Evolutionary conservation across 352 stramenopile genomes (phyloP), one percentile per base, ranked within the genome.

Genomic region (Phytophthora pistaciae): DNA sequence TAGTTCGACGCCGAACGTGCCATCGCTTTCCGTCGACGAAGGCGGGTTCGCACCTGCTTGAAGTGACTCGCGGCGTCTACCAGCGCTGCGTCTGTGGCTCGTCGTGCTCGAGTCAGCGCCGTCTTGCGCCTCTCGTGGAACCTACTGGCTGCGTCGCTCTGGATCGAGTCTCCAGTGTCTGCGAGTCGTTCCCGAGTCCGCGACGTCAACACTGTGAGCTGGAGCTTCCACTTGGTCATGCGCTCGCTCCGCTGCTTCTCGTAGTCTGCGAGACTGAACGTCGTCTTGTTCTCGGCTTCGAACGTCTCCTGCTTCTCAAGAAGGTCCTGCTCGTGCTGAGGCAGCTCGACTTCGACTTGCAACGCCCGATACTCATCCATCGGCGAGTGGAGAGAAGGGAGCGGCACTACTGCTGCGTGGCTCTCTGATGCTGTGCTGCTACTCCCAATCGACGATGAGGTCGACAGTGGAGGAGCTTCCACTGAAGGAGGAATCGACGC

Each of bases 1-100:
- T 65, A 75, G 66, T 62, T 63, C 16, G 31, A 66, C 33, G 55
- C 20, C 23, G 50, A 48, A 18, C 49, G 57, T 64, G 8, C 5
- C 2, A 61, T 11, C 0, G 46, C 52, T 58, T 68, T 67, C 20
- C 42, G 60, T 21, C 57, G 38, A 1, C 54, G 52, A 42, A 72
- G 38, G 8, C 23, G 13, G 16, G 57, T 40, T 18, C 70, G 27
- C 66, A 90, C 82, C 84, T 90, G 57, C 36, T 92, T 82, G 10
- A 91, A 87, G 20, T 85, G 81, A 38, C 69, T 80, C 21, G 79
- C 72, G 14, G 82, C 85, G 7, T 91, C 80, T 4, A 73, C 64
- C 16, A 92, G 78, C 9, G 85, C 83, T 33, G 68, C 54, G 18
- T 87, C 70, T 9, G 83, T 90, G 16, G 66, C 58, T 29, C 57